These are phyloP conservation scores for Annulohypoxylon stygium DNA, from an alignment of 495 filamentous ascomycete genomes.

Conservation along the genomic window DNA sequence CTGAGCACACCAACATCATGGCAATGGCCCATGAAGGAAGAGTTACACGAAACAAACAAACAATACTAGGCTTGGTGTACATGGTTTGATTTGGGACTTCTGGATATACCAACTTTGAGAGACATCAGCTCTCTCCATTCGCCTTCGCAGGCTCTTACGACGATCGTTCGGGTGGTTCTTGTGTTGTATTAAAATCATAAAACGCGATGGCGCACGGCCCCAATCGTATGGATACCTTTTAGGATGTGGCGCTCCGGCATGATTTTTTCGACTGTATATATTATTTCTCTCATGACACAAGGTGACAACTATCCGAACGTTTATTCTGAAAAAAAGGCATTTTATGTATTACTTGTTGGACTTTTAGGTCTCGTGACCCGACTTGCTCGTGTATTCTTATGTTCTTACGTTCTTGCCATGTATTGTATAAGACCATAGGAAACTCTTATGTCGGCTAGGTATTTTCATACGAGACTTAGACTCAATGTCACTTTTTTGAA, in stretches of 20 bases:
- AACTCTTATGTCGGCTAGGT: neutral
- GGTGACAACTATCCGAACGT: slow-evolving; percentile 12
- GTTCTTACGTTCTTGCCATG: neutral
- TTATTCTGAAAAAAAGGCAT: slow-evolving; percentile 13
- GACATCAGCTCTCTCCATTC: slow-evolving; percentile 7
- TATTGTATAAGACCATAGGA: neutral
- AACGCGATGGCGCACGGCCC: slow-evolving; percentile 20
- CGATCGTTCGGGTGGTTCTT: slow-evolving; percentile 26
- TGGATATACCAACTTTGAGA: slow-evolving; percentile 40
- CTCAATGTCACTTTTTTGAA: neutral
- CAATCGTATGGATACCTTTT: slow-evolving; percentile 16
- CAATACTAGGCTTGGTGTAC: slow-evolving; percentile 26
- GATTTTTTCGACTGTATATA: slow-evolving; percentile 43
- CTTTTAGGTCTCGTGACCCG: slow-evolving; percentile 1
- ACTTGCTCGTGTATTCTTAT: too few relatives aligned
- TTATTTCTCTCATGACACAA: slow-evolving; percentile 36
- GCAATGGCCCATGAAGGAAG: neutral
- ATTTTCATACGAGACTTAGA: neutral
- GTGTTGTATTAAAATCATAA: slow-evolving; percentile 27
- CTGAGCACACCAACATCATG: neutral
- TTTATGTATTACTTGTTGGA: neutral
- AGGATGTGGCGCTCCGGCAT: slow-evolving; percentile 25
- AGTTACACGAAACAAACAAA: slow-evolving; percentile 16
- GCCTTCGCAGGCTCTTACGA: slow-evolving; percentile 36
- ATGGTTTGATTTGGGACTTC: slow-evolving; percentile 23